Evolutionary conservation across 2,329 filamentous ascomycete genomes (phyloP).

Genomic region (Gnomoniopsis sp.): DNA sequence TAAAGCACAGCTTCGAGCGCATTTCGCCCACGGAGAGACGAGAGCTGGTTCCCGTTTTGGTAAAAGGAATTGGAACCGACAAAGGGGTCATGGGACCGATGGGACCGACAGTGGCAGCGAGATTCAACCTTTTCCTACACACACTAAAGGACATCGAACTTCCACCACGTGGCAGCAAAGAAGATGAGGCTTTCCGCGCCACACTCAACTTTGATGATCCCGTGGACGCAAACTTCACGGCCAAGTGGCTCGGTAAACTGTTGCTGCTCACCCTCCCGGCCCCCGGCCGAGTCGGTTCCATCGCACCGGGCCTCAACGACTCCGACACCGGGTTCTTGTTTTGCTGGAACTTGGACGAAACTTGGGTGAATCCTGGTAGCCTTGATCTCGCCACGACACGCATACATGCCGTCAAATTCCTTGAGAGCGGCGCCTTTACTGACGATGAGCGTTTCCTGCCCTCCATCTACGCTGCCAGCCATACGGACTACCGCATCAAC

Average conservation of each 20-base stretch:
- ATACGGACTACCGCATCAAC: slow-evolving; percentile 75
- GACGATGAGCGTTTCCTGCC: slow-evolving; percentile 82
- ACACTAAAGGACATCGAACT: slow-evolving; percentile 69
- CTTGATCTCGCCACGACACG: slow-evolving; percentile 69
- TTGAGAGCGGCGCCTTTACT: slow-evolving; percentile 81
- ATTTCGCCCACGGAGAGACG: slow-evolving; percentile 58
- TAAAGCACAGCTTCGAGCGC: slow-evolving; percentile 71
- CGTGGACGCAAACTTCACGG: slow-evolving; percentile 70
- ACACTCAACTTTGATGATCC: slow-evolving; percentile 62
- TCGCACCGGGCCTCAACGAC: slow-evolving; percentile 31
- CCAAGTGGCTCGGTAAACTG: slow-evolving; percentile 72
- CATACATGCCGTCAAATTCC: slow-evolving; percentile 63
- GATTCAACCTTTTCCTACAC: slow-evolving; percentile 81
- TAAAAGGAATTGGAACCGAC: slow-evolving; percentile 63
- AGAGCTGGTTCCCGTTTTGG: slow-evolving; percentile 66
- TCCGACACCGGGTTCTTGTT: slow-evolving; percentile 61
- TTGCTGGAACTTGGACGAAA: slow-evolving; percentile 58
- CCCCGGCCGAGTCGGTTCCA: slow-evolving; percentile 36
- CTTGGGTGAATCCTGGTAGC: slow-evolving; percentile 57
- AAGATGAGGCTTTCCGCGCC: slow-evolving; percentile 67
- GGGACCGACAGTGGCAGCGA: slow-evolving; percentile 44
- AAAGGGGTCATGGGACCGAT: slow-evolving; percentile 61
- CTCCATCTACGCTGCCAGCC: slow-evolving; percentile 78
- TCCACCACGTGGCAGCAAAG: slow-evolving; percentile 72
- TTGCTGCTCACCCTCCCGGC: slow-evolving; percentile 49